Evolutionary conservation across 129 eudicot species (phyloP).

Genomic region (Smallanthus sonchifolius): DNA sequence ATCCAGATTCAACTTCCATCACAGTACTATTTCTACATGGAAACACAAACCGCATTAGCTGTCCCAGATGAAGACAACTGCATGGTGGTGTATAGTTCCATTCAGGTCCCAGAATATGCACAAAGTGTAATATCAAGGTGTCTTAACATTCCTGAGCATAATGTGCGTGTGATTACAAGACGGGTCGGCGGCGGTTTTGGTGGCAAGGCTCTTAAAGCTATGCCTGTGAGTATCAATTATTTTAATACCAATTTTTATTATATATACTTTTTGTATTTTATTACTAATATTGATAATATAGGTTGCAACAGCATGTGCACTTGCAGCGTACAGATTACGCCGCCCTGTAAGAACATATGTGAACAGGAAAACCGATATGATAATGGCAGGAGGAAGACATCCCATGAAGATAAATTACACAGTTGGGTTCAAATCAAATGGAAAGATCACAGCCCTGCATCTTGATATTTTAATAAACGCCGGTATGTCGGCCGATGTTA

Average conservation of each 20-base stretch:
- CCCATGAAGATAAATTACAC: slow-evolving; percentile 90
- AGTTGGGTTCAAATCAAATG: slow-evolving; percentile 83
- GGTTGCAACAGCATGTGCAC: slow-evolving; percentile 92
- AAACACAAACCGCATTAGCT: slow-evolving; percentile 90
- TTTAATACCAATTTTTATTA: not conserved
- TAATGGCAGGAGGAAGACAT: slow-evolving; percentile 91
- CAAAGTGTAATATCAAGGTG: slow-evolving; percentile 67
- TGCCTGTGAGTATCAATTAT: slow-evolving; percentile 56
- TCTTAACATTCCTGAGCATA: slow-evolving; percentile 82
- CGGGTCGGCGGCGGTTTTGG: slow-evolving; percentile 99
- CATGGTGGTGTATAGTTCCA: slow-evolving; percentile 87
- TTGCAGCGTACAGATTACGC: slow-evolving; percentile 80
- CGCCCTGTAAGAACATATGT: slow-evolving; percentile 75
- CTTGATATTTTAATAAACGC: slow-evolving; percentile 62
- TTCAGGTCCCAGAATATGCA: slow-evolving; percentile 66
- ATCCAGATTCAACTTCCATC: slow-evolving; percentile 72
- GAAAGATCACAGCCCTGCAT: slow-evolving; percentile 78
- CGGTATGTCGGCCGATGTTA: slow-evolving; percentile 59
- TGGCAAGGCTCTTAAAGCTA: slow-evolving; percentile 80
- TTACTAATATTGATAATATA: slow-evolving; percentile 20
- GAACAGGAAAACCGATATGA: slow-evolving; percentile 90
- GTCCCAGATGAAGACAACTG: slow-evolving; percentile 98
- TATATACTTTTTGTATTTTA: not conserved
- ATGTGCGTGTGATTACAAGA: slow-evolving; percentile 88
- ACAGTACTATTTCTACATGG: slow-evolving; percentile 93